These are phyloP conservation scores for Brassica hybrid DNA, from an alignment of 441 rosid genomes.

Conservation along the genomic window DNA sequence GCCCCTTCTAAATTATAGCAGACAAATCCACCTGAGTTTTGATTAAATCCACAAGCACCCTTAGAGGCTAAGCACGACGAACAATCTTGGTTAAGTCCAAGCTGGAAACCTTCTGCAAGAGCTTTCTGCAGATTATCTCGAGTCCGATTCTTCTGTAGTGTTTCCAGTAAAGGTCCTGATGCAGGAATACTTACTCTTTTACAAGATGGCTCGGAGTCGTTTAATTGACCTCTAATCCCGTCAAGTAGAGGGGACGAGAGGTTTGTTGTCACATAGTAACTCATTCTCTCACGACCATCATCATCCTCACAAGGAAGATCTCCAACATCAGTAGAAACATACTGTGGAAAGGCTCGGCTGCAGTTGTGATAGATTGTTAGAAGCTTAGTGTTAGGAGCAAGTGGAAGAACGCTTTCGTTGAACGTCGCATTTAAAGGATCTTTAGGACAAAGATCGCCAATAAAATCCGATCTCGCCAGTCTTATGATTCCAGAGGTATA, in stretches of 20 bases:
- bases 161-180: neutral
- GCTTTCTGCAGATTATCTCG: constrained; percentile 11
- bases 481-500: neutral
- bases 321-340: neutral
- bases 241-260: neutral
- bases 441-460: constrained; percentile 25
- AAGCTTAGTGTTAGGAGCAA: neutral
- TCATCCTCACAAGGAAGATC: neutral
- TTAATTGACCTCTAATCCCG: rapidly evolving
- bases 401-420: neutral
- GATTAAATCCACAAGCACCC: constrained; percentile 32
- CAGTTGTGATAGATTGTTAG: constrained; percentile 46
- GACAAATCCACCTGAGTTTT: neutral
- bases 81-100: constrained; percentile 44
- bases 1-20: neutral
- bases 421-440: constrained; percentile 1
- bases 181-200: constrained; percentile 36
- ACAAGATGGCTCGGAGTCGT: neutral
- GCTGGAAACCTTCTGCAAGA: constrained; percentile 42
- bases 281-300: neutral
- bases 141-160: neutral
- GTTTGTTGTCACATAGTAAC: constrained; percentile 31
- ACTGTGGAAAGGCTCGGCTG: neutral
- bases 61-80: constrained; percentile 2
- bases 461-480: constrained; percentile 39